Evolutionary conservation across 2,329 filamentous ascomycete genomes (phyloP), one percentile per base, ranked within the genome.

Genomic region (Cryphonectria naterciae): DNA sequence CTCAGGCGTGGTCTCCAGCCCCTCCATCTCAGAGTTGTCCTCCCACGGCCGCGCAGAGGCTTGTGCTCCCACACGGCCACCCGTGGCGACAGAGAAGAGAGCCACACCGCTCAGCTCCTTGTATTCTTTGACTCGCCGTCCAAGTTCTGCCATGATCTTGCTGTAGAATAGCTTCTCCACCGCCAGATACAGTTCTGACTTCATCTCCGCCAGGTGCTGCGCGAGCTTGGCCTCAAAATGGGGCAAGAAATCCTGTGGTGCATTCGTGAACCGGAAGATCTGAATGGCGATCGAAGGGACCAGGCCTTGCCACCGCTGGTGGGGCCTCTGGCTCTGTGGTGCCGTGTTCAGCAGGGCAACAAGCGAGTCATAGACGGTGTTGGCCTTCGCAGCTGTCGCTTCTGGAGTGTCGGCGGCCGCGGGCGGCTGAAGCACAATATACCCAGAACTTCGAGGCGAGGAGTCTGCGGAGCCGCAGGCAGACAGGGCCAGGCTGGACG

Each of bases 241-340:
- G 0, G 81, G 75, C 15, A 88, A 81, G 74, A 84, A 82, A 32
- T 85, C 82, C 43, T 80, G 79, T 1, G 86, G 85, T 0, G 85
- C 85, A 65, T 86, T 83, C 65, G 85, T 85, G 75, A 82, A 85
- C n/a, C 87, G 86, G 79, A 88, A 86, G 35, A 89, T 88, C 78
- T 89, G 85, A 15, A 89, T 80, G 1, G 87, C 87, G 76, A 89
- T 81, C 2, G 85, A 83, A 3, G 86, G 83, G 2, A 84, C 84
- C 72, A 89, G 83, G 4, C 81, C 80, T 73, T 84, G 82, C 87
- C 87, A 89, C 68, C 85, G 83, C 60, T 83, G 80, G 11, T 80
- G 76, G 32, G 84, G 81, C 28, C 80, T 81, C 17, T 80, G 78
- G 17, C 80, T 79, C 0, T 82, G 78, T 0, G 83, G 80, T 0